These are phyloP conservation scores for Thermothielavioides terrestris DNA, from an alignment of 495 filamentous ascomycete species.

Conservation along the genomic window DNA sequence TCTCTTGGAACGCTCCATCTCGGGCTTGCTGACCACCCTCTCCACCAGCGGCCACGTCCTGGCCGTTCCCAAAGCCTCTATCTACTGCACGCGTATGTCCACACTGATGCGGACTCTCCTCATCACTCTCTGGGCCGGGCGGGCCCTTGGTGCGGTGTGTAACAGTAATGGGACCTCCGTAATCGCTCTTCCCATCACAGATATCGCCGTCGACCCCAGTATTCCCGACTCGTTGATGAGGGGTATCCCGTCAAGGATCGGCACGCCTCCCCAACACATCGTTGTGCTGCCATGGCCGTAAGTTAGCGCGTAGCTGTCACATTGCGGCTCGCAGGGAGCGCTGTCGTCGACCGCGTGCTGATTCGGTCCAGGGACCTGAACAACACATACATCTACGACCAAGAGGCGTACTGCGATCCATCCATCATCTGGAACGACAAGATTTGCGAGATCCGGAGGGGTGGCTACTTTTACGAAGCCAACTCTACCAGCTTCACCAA, in stretches of 20 bases:
- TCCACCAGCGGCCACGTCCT: too few relatives aligned
- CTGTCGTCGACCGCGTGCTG: too few relatives aligned
- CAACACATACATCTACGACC: conserved; percentile 21
- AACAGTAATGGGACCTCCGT: too few relatives aligned
- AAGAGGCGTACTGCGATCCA: conserved; percentile 11
- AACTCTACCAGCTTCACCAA: conserved; percentile 12
- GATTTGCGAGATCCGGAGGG: conserved; percentile 16
- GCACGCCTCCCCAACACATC: conserved; percentile 17
- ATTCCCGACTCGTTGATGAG: conserved; percentile 18
- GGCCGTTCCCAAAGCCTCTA: too few relatives aligned
- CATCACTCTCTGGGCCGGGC: too few relatives aligned
- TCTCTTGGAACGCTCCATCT: too few relatives aligned
- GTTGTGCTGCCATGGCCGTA: conserved; percentile 18
- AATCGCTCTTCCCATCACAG: conserved; percentile 17
- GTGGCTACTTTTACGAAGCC: conserved; percentile 8
- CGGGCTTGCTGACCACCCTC: too few relatives aligned
- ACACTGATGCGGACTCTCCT: too few relatives aligned
- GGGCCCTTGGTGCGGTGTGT: too few relatives aligned
- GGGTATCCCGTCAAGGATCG: conserved; percentile 12
- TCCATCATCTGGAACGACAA: conserved; percentile 13
- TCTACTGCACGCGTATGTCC: too few relatives aligned
- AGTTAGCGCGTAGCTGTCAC: neutral
- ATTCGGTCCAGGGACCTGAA: conserved; percentile 13
- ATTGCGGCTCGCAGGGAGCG: too few relatives aligned
- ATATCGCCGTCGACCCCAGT: conserved; percentile 7